Evolutionary conservation across 1,139 yeast species (phyloP), one percentile per base, ranked within the genome.

Genomic region (Schizosaccharomyces versatilis): DNA sequence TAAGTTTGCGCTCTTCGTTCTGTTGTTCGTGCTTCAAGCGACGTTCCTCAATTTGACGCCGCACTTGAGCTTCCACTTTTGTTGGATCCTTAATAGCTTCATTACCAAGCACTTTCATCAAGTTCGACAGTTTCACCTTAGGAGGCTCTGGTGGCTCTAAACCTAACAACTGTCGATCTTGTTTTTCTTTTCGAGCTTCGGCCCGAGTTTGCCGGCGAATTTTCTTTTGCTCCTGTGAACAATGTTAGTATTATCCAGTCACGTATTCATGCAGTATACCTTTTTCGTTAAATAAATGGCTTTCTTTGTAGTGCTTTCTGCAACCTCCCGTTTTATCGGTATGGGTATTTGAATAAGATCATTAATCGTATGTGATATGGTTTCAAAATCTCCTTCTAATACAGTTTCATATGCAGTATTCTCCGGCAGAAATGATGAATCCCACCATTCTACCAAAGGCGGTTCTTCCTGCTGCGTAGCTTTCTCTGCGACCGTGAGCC

Each of bases 21-120:
- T 67, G 73, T 42, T 69, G 68, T 59, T 76, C 71, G 66, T 90
- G 99, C 52, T 69, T 68, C n/a, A 68, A 61, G 39, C 70, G 69
- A 36, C 99, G 71, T 51, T 76, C 75, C 47, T 74, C 79, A 8
- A 85, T 82, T 59, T 88, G 93, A 47, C 70, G 67, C 53, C 77
- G 71, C 0, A 93, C 96, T 56, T 73, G 68, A 65, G 73, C 72
- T 63, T 90, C 98, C 61, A 88, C 80, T 3, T 78, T 78, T 0
- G 98, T 90, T 0, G 98, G 98, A 63, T 90, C 95, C 59, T 75
- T 73, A 52, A 86, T 81, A n/a, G 93, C 84, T 59, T 84, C 94
- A 63, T 84, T 80, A 2, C 95, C 84, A 53, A 81, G 71, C 0
- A 85, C 95, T 61, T 76, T 81, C 86, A 84, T 83, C 65, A 88